Base-by-base conservation (phyloP, 2,329 filamentous ascomycete genomes). In the Claviceps sp. region DNA sequence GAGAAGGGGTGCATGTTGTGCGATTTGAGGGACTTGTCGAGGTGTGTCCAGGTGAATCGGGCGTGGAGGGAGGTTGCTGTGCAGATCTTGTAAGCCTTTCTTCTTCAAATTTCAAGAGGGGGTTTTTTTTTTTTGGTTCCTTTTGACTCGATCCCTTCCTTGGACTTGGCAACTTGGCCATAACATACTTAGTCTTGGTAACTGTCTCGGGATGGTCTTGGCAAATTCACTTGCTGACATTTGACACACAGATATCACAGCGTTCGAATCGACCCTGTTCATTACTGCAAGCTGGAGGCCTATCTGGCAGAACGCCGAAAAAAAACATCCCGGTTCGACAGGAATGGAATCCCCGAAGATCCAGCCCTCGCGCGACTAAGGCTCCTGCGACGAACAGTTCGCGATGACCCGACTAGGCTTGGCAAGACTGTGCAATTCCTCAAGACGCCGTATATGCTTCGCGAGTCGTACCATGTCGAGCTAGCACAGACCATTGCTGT, bases 401-500 rank as follows among this genome's bases (percentile, higher is more conserved):
- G 89, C 56, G 86, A 91, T 48, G 84, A 89, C 55, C 78, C 81
- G 22, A 80, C 76, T 8, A 71, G 76, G 26, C 71, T 95, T 45
- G 88, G 84, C 37, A 72, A 77, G 51, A 72, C 80, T 43, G 87
- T 95, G 5, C 71, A 83, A 61, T 89, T 84, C 60, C 74, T 97
- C 61, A 95, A 95, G 72, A 82, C 88, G 53, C 88, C 91, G 6
- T 96, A 95, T 67, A 96, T 96, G 91, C 84, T 91, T 50, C 82
- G 91, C 53, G 88, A 96, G 70, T 86, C 86, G 1, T 86, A 79
- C 64, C 88, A 93, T 64, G 78, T 86, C 50, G 86, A 91, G 56
- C 78, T 96, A 47, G 90, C 91, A 9, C 82, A 89, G 49, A 88
- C 86, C 26, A 85, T 96, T 47, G 88, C 88, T 39, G 86, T 90